A percentile compares a stretch with the other conserved stretches of the same genome.
Evolutionary conservation across 2,329 filamentous ascomycete genomes (phyloP).

Genomic region (Aspergillus candidus): DNA sequence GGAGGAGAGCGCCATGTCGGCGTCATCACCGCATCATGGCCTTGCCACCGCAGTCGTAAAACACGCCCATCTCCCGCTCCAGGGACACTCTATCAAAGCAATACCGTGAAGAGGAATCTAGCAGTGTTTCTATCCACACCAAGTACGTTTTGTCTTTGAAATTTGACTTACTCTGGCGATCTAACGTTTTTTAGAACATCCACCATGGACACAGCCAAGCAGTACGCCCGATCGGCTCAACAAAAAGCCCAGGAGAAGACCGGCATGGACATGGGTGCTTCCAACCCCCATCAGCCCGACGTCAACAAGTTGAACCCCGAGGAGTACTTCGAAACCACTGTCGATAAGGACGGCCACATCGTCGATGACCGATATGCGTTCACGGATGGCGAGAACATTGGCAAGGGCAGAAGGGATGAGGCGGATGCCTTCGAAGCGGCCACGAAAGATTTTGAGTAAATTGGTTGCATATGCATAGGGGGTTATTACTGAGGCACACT

Average conservation of each 20-base stretch:
- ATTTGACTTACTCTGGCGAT: too few species aligned
- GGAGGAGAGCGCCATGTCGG: too few species aligned
- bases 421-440: constrained; percentile 27
- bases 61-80: too few species aligned
- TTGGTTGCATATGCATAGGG: not conserved
- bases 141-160: too few species aligned
- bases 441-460: constrained; percentile 26
- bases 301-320: constrained; percentile 20
- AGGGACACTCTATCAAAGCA: too few species aligned
- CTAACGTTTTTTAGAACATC: not conserved
- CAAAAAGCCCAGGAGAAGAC: constrained; percentile 7
- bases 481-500: not conserved
- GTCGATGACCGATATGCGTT: constrained; percentile 23
- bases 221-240: not conserved
- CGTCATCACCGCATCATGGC: too few species aligned
- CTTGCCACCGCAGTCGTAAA: too few species aligned
- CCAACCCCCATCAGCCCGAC: constrained; percentile 1
- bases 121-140: too few species aligned
- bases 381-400: constrained; percentile 18
- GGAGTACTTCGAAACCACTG: constrained; percentile 24
- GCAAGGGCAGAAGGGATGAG: constrained; percentile 16
- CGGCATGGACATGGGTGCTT: constrained; percentile 4
- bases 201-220: not conserved
- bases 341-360: constrained; percentile 28
- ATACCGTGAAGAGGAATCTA: too few species aligned